Conservation (phyloP, 192 early-diverging fungal species). For the Umbelopsis sp. region DNA sequence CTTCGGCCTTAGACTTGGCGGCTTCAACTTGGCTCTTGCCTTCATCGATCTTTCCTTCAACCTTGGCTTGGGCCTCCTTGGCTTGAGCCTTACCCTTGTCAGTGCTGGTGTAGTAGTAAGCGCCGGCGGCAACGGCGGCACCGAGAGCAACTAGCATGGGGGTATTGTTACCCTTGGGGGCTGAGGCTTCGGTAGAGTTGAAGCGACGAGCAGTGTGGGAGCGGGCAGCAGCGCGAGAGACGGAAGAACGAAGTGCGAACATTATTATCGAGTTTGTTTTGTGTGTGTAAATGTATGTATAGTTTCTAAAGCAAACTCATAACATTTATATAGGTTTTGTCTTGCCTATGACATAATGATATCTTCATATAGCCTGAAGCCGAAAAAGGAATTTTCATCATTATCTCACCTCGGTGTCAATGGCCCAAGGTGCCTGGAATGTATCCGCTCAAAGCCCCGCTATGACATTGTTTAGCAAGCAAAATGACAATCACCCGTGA, state of each 20-base stretch:
- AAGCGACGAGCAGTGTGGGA: constrained; percentile 17
- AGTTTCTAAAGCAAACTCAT: too few relatives aligned
- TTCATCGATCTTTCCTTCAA: constrained; percentile 18
- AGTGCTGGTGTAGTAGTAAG: constrained; percentile 15
- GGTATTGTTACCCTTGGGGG: neutral
- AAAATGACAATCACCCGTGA: too few relatives aligned
- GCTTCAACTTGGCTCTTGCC: neutral
- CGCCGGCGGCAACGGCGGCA: neutral
- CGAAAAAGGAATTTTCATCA: too few relatives aligned
- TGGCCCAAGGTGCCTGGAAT: too few relatives aligned
- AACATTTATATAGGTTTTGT: too few relatives aligned
- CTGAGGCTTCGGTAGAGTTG: neutral
- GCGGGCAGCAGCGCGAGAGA: neutral
- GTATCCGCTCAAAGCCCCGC: too few relatives aligned
- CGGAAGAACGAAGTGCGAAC: constrained; percentile 15
- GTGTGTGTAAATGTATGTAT: neutral
- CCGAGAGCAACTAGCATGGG: neutral
- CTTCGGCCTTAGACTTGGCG: neutral
- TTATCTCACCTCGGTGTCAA: too few relatives aligned
- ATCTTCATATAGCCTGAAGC: too few relatives aligned
- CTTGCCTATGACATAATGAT: too few relatives aligned
- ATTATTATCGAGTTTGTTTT: neutral
- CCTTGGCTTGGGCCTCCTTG: constrained; percentile 14
- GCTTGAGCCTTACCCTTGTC: constrained; percentile 9
- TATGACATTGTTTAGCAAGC: too few relatives aligned